phyloP scores from a whole-genome alignment of 345 rosid species.

The Jatropha curcas region DNA sequence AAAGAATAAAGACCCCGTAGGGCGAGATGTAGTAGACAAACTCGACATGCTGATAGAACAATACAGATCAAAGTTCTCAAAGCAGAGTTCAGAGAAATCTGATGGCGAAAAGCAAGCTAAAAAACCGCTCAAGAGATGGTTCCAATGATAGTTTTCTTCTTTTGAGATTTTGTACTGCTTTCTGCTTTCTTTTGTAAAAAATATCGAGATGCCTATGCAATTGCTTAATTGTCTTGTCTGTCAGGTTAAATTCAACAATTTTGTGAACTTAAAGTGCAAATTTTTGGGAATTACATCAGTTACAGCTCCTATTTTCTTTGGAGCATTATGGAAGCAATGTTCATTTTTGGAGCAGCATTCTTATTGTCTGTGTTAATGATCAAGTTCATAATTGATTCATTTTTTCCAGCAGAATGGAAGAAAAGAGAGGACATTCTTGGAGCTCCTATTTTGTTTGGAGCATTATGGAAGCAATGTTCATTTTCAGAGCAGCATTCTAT shows the following conservation, averaged over 20 bases:
- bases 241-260: background rate
- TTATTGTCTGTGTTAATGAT: no score
- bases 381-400: no score
- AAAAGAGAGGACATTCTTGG: no score
- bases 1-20: slow-evolving; percentile 48
- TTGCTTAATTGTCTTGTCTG: background rate
- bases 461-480: background rate
- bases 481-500: no score
- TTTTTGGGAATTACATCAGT: no score
- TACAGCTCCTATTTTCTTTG: background rate
- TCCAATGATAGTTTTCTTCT: slow-evolving; percentile 39
- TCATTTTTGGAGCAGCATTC: no score
- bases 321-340: background rate
- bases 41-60: slow-evolving; percentile 69
- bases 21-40: slow-evolving; percentile 54
- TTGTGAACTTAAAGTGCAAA: background rate
- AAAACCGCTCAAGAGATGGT: slow-evolving; percentile 62
- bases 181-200: background rate
- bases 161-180: background rate
- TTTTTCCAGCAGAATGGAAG: no score
- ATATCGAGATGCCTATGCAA: background rate
- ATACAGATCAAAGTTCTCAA: slow-evolving; percentile 67
- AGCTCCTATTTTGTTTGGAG: background rate
- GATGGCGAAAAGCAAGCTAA: slow-evolving; percentile 45
- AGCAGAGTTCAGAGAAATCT: slow-evolving; percentile 44